phyloP scores from a whole-genome alignment of 2,329 filamentous ascomycete species.

The Penicillium verrucosum region DNA sequence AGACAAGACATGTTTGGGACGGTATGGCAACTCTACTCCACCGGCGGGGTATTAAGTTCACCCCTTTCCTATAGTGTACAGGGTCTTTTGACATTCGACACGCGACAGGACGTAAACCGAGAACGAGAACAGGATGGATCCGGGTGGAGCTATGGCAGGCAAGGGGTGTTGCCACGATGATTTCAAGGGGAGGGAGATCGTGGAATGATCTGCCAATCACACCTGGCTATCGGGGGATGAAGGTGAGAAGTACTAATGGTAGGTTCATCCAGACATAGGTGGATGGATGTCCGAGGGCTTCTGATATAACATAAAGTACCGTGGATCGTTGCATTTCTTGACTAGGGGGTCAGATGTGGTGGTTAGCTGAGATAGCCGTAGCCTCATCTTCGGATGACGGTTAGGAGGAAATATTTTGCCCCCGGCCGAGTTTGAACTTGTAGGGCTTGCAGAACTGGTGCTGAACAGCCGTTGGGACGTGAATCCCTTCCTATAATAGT shows the following conservation, averaged over 20 bases:
- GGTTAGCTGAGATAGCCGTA: not conserved
- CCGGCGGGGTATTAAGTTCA: not conserved
- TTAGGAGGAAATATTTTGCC: not conserved
- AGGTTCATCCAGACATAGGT: not conserved
- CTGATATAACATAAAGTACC: not conserved
- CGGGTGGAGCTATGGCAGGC: not conserved
- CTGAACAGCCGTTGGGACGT: not conserved
- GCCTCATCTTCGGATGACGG: not conserved
- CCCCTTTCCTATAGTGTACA: not conserved
- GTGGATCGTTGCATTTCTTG: not conserved
- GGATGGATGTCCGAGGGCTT: not conserved
- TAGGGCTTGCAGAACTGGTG: not conserved
- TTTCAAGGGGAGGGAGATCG: constrained; percentile 7
- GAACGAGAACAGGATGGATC: not conserved
- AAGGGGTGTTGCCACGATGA: constrained; percentile 9
- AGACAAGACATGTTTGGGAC: constrained; percentile 4
- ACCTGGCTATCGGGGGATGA: not conserved
- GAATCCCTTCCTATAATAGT: not conserved
- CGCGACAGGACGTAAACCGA: not conserved
- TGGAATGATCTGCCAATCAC: constrained; percentile 23
- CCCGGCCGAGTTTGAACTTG: not conserved
- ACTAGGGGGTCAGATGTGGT: not conserved
- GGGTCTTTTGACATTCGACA: not conserved
- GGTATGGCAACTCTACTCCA: not conserved
- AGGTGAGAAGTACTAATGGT: not conserved